Conservation (phyloP, 176 grass and related monocot species). For the Raddia distichophylla region DNA sequence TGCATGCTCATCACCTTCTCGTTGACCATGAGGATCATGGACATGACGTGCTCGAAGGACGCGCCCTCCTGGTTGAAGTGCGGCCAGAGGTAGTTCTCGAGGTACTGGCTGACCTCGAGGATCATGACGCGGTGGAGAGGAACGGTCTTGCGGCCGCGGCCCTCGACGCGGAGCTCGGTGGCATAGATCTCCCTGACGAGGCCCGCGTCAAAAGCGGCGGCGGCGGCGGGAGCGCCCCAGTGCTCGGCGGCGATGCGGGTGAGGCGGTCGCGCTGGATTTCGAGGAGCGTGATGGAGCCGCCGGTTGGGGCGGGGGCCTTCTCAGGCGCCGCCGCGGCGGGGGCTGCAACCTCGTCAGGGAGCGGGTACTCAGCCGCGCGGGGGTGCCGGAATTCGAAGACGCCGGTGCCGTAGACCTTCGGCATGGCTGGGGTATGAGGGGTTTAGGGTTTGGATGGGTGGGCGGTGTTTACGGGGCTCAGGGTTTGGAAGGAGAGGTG, state of each 20-base stretch:
- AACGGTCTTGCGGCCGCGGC: conserved; percentile 69
- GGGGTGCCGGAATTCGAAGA: conserved; percentile 93
- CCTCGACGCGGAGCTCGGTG: conserved; percentile 65
- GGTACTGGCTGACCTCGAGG: conserved; percentile 97
- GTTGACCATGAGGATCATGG: conserved; percentile 97
- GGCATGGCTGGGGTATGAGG: conserved; percentile 55
- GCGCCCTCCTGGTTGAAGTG: conserved; percentile 68
- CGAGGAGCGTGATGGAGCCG: conserved; percentile 68
- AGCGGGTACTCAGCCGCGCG: conserved; percentile 85
- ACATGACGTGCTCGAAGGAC: conserved; percentile 93
- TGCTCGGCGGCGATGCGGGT: conserved; percentile 69
- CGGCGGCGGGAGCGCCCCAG: conserved; percentile 55
- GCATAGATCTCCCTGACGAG: conserved; percentile 87
- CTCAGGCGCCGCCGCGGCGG: conserved; percentile 27
- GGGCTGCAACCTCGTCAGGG: conserved; percentile 20
- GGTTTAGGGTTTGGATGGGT: conserved; percentile 9
- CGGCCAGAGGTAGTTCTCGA: conserved; percentile 99
- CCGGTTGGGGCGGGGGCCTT: conserved; percentile 47
- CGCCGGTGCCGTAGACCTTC: conserved; percentile 90
- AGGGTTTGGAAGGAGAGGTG: not conserved
- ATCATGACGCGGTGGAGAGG: conserved; percentile 97
- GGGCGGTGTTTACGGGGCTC: too few relatives aligned
- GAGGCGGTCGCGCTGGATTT: conserved; percentile 93
- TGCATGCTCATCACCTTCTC: conserved; percentile 62
- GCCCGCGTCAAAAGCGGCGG: conserved; percentile 58